Evolutionary conservation across 202 grass and related monocot genomes (phyloP), one percentile per base, ranked within the genome.

Genomic region (Eragrostis tef): DNA sequence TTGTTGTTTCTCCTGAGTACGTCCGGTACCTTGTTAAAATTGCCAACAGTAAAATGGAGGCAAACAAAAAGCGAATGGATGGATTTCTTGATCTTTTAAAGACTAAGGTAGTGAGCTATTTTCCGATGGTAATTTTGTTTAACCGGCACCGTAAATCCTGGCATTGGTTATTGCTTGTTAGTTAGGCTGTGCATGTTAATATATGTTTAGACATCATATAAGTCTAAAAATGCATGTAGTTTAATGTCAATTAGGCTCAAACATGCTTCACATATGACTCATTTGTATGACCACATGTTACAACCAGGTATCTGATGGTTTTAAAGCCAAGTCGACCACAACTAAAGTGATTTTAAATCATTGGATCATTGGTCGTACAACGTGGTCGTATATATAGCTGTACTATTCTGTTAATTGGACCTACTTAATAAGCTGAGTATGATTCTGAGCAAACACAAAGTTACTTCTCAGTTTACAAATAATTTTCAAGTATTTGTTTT

Each of bases 41-140:
- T 34, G 92, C 94, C 71, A 98, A 98, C 78, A 60, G 51, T 71
- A 98, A 98, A 90, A 94, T 98, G 94, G 90, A 98, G 53, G 82
- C 85, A 73, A 94, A 98, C 62, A 88, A 92, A 75, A 87, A 84
- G 73, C 84, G 92, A 85, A 91, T 89, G 54, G 86, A 83, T 85
- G 80, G 82, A 54, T 98, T 94, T 73, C 79, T 93, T 51, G 76
- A 87, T 74, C 56, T 90, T 75, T 73, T 98, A 73, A 79, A 78
- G 46, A 64, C 74, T 61, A 93, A 94, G 81, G 88, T 98, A 79
- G 9, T 53, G 57, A 15, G 21, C 21, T 57, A 68, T 53, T 41
- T 74, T 41, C 22, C 25, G 11, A 29, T 12, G 11, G n/a, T 42
- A 29, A 15, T 22, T 61, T 83, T 34, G 62, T 29, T n/a, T 24